Evolutionary conservation across 2,329 filamentous ascomycete genomes (phyloP), one percentile per base, ranked within the genome.

Genomic region (Helotiales sp.): DNA sequence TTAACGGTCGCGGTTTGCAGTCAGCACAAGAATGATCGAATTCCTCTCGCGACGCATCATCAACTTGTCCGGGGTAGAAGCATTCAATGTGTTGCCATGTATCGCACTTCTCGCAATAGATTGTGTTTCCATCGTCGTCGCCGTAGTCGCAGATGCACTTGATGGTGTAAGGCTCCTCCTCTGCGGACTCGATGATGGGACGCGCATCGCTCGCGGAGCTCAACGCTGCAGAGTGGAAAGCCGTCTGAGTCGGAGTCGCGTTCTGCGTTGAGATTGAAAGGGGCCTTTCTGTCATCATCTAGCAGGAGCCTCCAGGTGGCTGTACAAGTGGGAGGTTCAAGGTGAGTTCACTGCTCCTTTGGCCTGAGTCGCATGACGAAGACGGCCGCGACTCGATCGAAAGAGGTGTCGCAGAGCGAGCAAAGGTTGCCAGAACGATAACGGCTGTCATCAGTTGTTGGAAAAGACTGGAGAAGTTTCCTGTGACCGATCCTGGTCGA

Each of bases 31-130:
- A 93, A 82, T 99, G 95, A 65, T 92, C 85, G 75, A 90, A 91
- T 74, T 88, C 85, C 67, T 87, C 85, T 83, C 90, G 80, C 79
- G 94, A 81, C 81, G 91, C 85, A 84, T 92, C 85, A 79, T 89
- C 86, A 77, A 88, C 86, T 74, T 93, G 92, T 71, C 87, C 79
- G 24, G 87, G 87, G 78, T 98, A 98, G 81, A 97, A 98, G 81
- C 96, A 99, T 78, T 93, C 90, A 75, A 97, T 97, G 80, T 99
- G 96, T 81, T 99, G 96, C 96, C 96, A 99, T 59, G 93, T 96
- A 78, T 97, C 92, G 84, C 96, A 99, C 67, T 86, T 88, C 78
- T 98, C 96, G 85, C 96, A 99, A 80, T 94, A 93, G 70, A 99
- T 96, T 68, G 96, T 99, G 80, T 93, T 95, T 80, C 96, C 96